Percentiles rank a stretch among this genome's conserved stretches.
Conservation (phyloP, 305 asterid species). For the Fraxinus platypoda region DNA sequence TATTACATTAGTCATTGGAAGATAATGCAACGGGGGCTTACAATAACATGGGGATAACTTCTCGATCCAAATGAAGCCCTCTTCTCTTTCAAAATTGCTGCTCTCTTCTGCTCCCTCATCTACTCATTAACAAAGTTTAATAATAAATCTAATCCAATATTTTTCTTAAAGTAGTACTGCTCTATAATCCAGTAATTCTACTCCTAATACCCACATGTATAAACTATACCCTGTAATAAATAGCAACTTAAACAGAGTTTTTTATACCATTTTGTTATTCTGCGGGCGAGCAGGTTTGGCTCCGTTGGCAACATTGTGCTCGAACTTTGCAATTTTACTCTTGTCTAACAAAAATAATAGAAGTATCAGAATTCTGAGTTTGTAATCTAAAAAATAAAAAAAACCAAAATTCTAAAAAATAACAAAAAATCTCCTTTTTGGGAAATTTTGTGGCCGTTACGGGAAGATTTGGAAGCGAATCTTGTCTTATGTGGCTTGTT, state of each 20-base stretch:
- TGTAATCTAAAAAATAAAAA: neutral
- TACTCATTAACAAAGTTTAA: slow-evolving; percentile 25
- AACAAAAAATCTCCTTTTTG: slow-evolving; percentile 43
- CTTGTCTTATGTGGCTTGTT: slow-evolving; percentile 80
- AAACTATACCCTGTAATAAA: neutral
- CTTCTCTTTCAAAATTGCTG: slow-evolving; percentile 71
- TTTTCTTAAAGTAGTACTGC: neutral
- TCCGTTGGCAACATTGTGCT: slow-evolving; percentile 55
- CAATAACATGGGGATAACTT: no score
- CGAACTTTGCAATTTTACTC: slow-evolving; percentile 46
- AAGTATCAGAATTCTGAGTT: neutral
- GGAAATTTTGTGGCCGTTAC: slow-evolving; percentile 74
- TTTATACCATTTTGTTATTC: slow-evolving; percentile 64
- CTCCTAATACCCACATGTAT: neutral
- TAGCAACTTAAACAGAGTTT: neutral
- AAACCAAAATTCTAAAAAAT: neutral
- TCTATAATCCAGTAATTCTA: neutral
- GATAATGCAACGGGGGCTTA: no score
- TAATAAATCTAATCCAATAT: neutral
- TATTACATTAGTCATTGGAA: no score
- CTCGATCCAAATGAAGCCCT: slow-evolving; percentile 65
- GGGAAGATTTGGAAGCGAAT: slow-evolving; percentile 78
- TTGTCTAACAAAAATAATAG: slow-evolving; percentile 43
- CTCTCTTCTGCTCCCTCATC: slow-evolving; percentile 78
- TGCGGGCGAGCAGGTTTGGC: slow-evolving; percentile 81